Base-by-base conservation (phyloP, 345 rosid genomes). In the Gossypium raimondii region DNA sequence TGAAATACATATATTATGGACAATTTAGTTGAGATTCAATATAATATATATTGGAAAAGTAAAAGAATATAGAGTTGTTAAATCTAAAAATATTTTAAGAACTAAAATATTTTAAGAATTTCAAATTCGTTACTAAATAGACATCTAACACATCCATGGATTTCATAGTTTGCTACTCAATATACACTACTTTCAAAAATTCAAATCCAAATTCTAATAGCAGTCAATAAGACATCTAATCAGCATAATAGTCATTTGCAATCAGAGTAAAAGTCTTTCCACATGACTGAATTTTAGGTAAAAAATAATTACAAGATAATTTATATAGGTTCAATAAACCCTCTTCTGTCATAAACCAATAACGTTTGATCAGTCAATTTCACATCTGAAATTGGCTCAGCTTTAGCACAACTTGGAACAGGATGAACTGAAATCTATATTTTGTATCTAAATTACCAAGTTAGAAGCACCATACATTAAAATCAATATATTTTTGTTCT, bases 381-480 rank as follows among this genome's bases (percentile, higher is more conserved):
- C 43, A 16, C 13, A 47, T 24, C 18, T 14, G 18, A 57, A 34
- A 72, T 41, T 7, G 34, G 18, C 41, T 72, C 8, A 57, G 44
- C 34, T 14, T 45, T 48, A 67, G 43, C 43, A 67, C 56, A 24
- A 48, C 20, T 1, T 65, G 70, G 44, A 65, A 65, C 70, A 44
- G 29, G 52, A 11, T 18, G 16, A 64, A 65, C 52, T 12, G 16
- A 29, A 1, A 13, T 20, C 3, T 65, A 1, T 44, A 44, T 16
- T 16, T 43, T 43, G 51, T 9, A 65, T 59, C 51, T 18, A 43
- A 43, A 65, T 20, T 20, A 66, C n/a, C 7, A 43, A 66, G 18
- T 20, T 45, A 44, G 70, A 11, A 66, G 53, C 11, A 66, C 55
- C 70, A 47, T 67, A 48, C 56, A 48, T 22, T 67, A 67, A 45